Conservation (phyloP, 2,329 filamentous ascomycete species). For the Talaromyces sp. region DNA sequence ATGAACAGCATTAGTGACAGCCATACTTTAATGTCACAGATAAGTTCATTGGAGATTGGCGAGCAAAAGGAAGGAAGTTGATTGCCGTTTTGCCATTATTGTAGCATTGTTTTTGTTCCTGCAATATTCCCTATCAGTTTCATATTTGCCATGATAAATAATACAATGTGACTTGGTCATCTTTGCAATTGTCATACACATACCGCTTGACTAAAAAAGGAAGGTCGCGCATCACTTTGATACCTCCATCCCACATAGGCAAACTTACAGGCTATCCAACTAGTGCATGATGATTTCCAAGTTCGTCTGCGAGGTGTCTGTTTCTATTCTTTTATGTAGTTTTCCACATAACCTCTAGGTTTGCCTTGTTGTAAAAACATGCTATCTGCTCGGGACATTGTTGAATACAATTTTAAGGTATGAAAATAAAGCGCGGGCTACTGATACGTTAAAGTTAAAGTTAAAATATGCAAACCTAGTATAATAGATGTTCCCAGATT, state of each 20-base stretch:
- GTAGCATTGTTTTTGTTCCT: slow-evolving; percentile 2
- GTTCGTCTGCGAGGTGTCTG: background rate
- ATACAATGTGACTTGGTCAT: too few relatives aligned
- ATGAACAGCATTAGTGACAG: too few relatives aligned
- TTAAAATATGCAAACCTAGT: background rate
- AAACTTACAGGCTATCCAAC: background rate
- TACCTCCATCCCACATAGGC: too few relatives aligned
- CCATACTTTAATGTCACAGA: slow-evolving; percentile 11
- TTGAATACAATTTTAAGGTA: too few relatives aligned
- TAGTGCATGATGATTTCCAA: background rate
- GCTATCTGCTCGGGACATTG: too few relatives aligned
- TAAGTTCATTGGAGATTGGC: slow-evolving; percentile 9
- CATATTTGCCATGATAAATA: too few relatives aligned
- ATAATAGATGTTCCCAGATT: background rate
- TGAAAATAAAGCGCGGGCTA: too few relatives aligned
- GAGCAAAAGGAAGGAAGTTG: slow-evolving; percentile 7
- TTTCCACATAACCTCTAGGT: background rate
- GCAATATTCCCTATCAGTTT: too few relatives aligned
- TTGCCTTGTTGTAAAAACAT: background rate
- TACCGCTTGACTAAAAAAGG: too few relatives aligned
- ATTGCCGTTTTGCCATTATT: slow-evolving; percentile 2
- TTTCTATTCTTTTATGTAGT: background rate
- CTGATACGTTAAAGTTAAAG: too few relatives aligned
- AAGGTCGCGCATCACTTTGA: too few relatives aligned
- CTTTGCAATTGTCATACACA: too few relatives aligned